A percentile compares a stretch with the other conserved stretches of the same genome.
Conservation (phyloP, 1,284 basidiomycete species). For the Albatrellus sp. region DNA sequence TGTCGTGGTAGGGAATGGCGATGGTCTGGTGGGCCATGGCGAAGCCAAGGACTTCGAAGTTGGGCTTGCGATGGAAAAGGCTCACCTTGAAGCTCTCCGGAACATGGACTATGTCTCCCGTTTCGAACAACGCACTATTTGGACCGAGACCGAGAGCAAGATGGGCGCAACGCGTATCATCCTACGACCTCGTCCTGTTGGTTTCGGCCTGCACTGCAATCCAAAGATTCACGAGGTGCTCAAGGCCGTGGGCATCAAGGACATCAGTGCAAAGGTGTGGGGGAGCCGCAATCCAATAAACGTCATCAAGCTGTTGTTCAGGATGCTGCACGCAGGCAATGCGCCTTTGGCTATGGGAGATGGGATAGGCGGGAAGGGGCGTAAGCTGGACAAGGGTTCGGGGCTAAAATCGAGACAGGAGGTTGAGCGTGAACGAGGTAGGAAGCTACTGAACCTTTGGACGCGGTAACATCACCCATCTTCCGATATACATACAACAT, state of each 20-base stretch:
- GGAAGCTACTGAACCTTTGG: slow-evolving; percentile 50
- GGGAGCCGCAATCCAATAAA: slow-evolving; percentile 78
- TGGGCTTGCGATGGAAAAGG: slow-evolving; percentile 49
- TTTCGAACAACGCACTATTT: slow-evolving; percentile 85
- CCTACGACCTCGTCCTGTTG: slow-evolving; percentile 82
- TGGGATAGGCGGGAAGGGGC: slow-evolving; percentile 59
- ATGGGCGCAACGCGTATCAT: slow-evolving; percentile 79
- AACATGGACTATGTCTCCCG: slow-evolving; percentile 86
- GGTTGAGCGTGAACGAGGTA: slow-evolving; percentile 61
- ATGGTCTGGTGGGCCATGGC: slow-evolving; percentile 85
- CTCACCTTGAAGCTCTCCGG: slow-evolving; percentile 65
- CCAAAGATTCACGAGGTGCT: slow-evolving; percentile 82
- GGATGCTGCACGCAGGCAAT: slow-evolving; percentile 60
- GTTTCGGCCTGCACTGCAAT: slow-evolving; percentile 88
- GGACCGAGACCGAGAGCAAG: slow-evolving; percentile 78
- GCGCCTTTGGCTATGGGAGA: slow-evolving; percentile 68
- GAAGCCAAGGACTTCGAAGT: slow-evolving; percentile 69
- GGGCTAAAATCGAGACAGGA: slow-evolving; percentile 54
- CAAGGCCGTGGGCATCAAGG: slow-evolving; percentile 89
- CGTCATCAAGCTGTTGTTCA: slow-evolving; percentile 44
- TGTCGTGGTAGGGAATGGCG: slow-evolving; percentile 75
- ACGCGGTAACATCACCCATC: slow-evolving; percentile 23
- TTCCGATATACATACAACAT: slow-evolving; percentile 4
- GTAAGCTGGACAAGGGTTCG: slow-evolving; percentile 53
- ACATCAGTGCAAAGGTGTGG: slow-evolving; percentile 89